These are phyloP conservation scores for Penicillium sp. DNA, from an alignment of 2,329 filamentous ascomycete species.

Conservation along the genomic window DNA sequence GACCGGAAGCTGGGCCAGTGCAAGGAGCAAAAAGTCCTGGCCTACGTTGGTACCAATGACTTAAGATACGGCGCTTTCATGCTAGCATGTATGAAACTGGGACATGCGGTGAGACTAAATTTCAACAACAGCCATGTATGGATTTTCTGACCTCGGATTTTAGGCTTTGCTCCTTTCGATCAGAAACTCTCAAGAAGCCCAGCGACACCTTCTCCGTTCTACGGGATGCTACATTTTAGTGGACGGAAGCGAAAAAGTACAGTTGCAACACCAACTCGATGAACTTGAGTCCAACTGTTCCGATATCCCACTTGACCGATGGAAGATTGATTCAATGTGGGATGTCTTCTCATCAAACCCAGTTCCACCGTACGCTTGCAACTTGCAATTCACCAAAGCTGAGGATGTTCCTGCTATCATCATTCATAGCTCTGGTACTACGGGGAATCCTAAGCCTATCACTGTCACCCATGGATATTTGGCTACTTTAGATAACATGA, in stretches of 20 bases:
- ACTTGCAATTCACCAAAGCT: slow-evolving; percentile 16
- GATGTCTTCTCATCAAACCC: not conserved
- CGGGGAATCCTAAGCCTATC: slow-evolving; percentile 28
- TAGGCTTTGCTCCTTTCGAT: slow-evolving; percentile 20
- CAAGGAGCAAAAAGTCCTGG: slow-evolving; percentile 14
- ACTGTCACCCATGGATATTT: slow-evolving; percentile 20
- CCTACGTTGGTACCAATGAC: slow-evolving; percentile 24
- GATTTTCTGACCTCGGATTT: not conserved
- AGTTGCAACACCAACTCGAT: slow-evolving; percentile 13
- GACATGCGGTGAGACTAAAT: slow-evolving; percentile 16
- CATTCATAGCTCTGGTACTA: slow-evolving; percentile 37
- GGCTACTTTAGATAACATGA: slow-evolving; percentile 9
- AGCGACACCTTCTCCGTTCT: slow-evolving; percentile 14
- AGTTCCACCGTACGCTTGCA: not conserved
- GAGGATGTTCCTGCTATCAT: slow-evolving; percentile 27
- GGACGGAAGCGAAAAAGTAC: slow-evolving; percentile 24
- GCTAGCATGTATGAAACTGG: slow-evolving; percentile 21
- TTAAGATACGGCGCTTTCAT: slow-evolving; percentile 20
- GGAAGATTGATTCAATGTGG: slow-evolving; percentile 1
- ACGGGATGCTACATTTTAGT: slow-evolving; percentile 21
- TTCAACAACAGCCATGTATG: not conserved
- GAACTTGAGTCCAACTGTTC: slow-evolving; percentile 12
- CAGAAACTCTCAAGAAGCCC: slow-evolving; percentile 20
- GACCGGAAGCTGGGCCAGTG: slow-evolving; percentile 12
- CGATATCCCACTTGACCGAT: not conserved